Percentiles rank a stretch among this genome's conserved stretches.
phyloP scores from a whole-genome alignment of 2,329 filamentous ascomycete species.

The Epichloe uncinata region DNA sequence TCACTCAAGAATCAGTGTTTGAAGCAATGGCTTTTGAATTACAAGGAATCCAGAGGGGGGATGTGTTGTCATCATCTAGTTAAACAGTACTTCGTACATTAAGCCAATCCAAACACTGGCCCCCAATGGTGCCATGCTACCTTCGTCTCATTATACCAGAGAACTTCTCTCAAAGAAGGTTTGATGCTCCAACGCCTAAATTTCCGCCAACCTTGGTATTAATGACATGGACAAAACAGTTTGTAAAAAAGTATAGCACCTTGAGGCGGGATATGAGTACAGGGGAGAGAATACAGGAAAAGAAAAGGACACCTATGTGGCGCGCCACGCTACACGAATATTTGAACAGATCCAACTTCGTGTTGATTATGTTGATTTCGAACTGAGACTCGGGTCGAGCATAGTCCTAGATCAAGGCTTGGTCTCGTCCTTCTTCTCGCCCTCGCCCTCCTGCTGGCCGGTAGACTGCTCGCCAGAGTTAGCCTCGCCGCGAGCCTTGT shows the following conservation, averaged over 20 bases:
- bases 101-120: constrained; percentile 24
- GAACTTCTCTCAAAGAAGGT: constrained; percentile 27
- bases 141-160: constrained; percentile 31
- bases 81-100: constrained; percentile 19
- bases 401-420: constrained; percentile 42
- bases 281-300: constrained; percentile 29
- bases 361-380: neutral
- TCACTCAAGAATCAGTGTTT: neutral
- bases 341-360: constrained; percentile 13
- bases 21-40: neutral
- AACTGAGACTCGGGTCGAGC: neutral
- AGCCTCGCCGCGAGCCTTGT: constrained; percentile 75
- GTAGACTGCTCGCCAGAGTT: constrained; percentile 36
- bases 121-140: constrained; percentile 25
- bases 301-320: constrained; percentile 19
- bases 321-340: constrained; percentile 21
- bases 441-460: constrained; percentile 42
- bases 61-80: constrained; percentile 41
- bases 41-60: constrained; percentile 32
- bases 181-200: constrained; percentile 39
- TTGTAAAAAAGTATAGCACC: constrained; percentile 20
- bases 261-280: constrained; percentile 37
- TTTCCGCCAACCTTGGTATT: constrained; percentile 32
- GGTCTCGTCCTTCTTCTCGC: constrained; percentile 65
- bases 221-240: constrained; percentile 31